Evolutionary conservation across 192 early-diverging fungal species (phyloP).

Genomic region (Umbelopsis sp.): DNA sequence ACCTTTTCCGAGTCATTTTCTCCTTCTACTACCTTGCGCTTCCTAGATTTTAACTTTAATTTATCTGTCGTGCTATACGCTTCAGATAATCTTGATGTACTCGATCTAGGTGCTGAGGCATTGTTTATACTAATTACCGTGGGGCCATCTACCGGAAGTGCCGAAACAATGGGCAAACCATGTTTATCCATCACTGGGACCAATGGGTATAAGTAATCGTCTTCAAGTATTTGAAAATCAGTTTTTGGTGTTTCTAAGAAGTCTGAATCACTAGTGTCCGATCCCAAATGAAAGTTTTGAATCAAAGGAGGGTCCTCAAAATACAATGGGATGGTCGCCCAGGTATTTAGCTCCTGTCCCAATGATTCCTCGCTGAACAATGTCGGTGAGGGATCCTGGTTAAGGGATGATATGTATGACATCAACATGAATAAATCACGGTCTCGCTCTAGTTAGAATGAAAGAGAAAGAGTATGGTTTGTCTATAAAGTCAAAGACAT

Average conservation of each 20-base stretch:
- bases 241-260: not conserved
- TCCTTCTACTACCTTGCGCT: not conserved
- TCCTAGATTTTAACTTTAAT: not conserved
- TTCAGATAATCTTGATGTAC: not conserved
- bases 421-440: not conserved
- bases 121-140: not conserved
- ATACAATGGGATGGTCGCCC: conserved; percentile 2
- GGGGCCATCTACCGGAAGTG: not conserved
- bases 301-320: conserved; percentile 7
- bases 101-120: not conserved
- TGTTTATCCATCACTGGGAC: not conserved
- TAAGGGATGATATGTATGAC: not conserved
- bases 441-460: no score
- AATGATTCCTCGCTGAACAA: not conserved
- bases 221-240: not conserved
- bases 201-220: not conserved
- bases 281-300: not conserved
- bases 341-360: not conserved
- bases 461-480: no score
- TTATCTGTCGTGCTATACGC: not conserved
- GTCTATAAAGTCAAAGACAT: no score
- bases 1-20: conserved; percentile 16
- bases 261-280: not conserved
- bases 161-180: not conserved
- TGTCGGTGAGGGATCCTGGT: not conserved